These are phyloP conservation scores for Kodamaea laetipori DNA, from an alignment of 805 yeast species.

Conservation along the genomic window DNA sequence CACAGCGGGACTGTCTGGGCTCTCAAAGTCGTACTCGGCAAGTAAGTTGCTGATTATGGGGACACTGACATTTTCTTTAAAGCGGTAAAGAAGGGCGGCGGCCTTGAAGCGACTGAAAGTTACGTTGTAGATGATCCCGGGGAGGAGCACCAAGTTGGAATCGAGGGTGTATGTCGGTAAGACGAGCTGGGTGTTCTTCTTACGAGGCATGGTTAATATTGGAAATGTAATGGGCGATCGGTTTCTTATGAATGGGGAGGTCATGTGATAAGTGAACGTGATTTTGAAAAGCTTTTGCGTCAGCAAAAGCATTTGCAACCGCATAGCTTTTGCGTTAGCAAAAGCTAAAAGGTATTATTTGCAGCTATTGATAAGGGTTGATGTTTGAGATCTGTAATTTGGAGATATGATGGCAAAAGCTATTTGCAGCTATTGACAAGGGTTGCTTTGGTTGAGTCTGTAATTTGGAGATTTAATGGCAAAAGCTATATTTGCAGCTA, in stretches of 20 bases:
- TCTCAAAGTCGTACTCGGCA: slow-evolving; percentile 38
- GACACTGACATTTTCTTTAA: slow-evolving; percentile 30
- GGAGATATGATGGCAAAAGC: too few relatives aligned
- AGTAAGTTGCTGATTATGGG: slow-evolving; percentile 34
- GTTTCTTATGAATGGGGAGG: slow-evolving; percentile 1
- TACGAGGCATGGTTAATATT: slow-evolving; percentile 4
- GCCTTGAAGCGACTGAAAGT: slow-evolving; percentile 51
- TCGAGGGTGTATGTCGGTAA: slow-evolving; percentile 45
- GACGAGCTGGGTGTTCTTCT: slow-evolving; percentile 21
- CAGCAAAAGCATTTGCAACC: too few relatives aligned
- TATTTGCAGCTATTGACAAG: too few relatives aligned
- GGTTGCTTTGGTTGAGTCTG: too few relatives aligned
- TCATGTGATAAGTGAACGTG: not conserved
- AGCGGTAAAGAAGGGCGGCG: slow-evolving; percentile 47
- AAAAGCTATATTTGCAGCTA: too few relatives aligned
- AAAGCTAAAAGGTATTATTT: too few relatives aligned
- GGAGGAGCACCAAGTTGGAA: slow-evolving; percentile 52
- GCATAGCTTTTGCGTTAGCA: too few relatives aligned
- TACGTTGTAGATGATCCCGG: slow-evolving; percentile 66
- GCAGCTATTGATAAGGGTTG: too few relatives aligned
- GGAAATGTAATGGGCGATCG: slow-evolving; percentile 2
- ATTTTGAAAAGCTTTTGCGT: too few relatives aligned
- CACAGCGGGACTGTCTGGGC: slow-evolving; percentile 15
- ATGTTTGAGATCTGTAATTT: too few relatives aligned
- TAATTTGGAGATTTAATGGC: too few relatives aligned